A percentile compares a stretch with the other conserved stretches of the same genome.
Evolutionary conservation across 768 basidiomycete species (phyloP).

Genomic region (Daedalea quercina): DNA sequence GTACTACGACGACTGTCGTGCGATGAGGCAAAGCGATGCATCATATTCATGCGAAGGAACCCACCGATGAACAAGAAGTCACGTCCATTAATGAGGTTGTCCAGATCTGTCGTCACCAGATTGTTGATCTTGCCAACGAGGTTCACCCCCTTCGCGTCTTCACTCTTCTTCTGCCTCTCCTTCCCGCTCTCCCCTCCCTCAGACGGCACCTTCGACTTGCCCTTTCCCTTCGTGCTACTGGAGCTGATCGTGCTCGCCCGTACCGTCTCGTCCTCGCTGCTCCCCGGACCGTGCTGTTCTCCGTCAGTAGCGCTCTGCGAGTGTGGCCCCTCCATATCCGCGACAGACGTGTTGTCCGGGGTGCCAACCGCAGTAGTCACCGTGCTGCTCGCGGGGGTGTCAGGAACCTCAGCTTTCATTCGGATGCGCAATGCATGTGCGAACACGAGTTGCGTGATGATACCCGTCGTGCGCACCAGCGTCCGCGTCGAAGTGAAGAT

Average conservation of each 20-base stretch:
- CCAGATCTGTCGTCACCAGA: conserved; percentile 43
- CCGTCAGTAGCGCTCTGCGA: neutral
- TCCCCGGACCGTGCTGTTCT: neutral
- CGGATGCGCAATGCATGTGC: conserved; percentile 49
- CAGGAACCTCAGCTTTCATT: conserved; percentile 31
- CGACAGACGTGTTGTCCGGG: conserved; percentile 20
- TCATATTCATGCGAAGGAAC: conserved; percentile 13
- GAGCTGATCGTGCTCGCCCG: conserved; percentile 9
- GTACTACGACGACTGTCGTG: conserved; percentile 25
- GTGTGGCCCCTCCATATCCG: conserved; percentile 5
- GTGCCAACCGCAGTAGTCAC: conserved; percentile 18
- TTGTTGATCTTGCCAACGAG: conserved; percentile 73
- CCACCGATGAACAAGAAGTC: conserved; percentile 17
- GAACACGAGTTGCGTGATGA: conserved; percentile 50
- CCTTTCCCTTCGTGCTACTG: conserved; percentile 1
- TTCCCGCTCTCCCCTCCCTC: neutral
- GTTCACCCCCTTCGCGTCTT: conserved; percentile 26
- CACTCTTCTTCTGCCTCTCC: neutral
- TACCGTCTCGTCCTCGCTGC: conserved; percentile 12
- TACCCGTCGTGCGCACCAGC: conserved; percentile 34
- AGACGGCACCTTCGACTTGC: conserved; percentile 5
- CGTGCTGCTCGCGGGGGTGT: conserved; percentile 14
- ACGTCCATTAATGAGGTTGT: conserved; percentile 21
- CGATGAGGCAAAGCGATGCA: neutral
- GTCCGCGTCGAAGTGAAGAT: conserved; percentile 31